Evolutionary conservation across 2,329 filamentous ascomycete species (phyloP), one percentile per base, ranked within the genome.

Genomic region (Cercospora berteroae): DNA sequence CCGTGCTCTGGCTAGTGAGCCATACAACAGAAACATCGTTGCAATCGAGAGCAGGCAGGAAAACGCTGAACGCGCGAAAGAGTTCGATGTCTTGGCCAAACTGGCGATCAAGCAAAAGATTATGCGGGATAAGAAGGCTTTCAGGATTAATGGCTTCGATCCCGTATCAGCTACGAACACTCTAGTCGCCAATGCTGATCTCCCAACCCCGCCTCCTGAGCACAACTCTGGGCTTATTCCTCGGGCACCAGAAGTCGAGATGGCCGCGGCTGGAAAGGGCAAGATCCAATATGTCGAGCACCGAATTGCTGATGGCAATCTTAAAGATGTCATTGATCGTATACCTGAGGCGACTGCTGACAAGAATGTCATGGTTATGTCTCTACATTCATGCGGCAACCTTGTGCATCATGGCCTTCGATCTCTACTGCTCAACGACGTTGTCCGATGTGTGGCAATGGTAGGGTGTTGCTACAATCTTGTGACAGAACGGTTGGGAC

Each of bases 391-490:
- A 0, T 99, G 95, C 77, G 95, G 95, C 29, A 98, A 99, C 73
- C 88, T 99, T n/a, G 91, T 96, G 0, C 95, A 99, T 79, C 94
- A 96, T 77, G 95, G 92, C 9, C 89, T 99, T 66, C 89, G 92
- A 13, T 96, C 94, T 0, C 86, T 99, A 20, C 81, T 94, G 1
- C 81, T 96, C 66, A 98, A 97, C 76, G 90, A 91, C 0, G 87
- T 89, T 4, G 94, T 98, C 64, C 88, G 88, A 33, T 93, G 93
- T n/a, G 90, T 98, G 23, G 94, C 94, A 66, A 94, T 99, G 77
- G 93, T 99, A 68, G 95, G 95, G 57, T 99, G 95, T 83, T 99
- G 95, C 84, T 98, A 99, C 84, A 99, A 99, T 75, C 87, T 98
- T 5, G 83, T 98, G 73, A 97, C 94, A 0, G 95, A 98, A 80